phyloP scores from a whole-genome alignment of 352 stramenopile genomes.

The Pythium guiyangense region DNA sequence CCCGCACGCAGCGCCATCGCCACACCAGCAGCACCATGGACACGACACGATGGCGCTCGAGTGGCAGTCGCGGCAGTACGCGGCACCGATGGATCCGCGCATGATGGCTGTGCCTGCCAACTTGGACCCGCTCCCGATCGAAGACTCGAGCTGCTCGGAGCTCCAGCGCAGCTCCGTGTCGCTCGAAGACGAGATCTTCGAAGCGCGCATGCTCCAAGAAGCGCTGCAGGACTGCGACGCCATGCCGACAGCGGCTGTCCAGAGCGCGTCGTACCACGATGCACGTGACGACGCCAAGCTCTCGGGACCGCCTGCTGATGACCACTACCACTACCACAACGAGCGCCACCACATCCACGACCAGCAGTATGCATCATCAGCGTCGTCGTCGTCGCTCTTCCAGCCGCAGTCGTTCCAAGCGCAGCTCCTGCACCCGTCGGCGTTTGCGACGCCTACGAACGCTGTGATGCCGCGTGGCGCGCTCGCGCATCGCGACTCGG shows the following conservation, averaged over 20 bases:
- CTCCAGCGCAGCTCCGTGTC: constrained; percentile 2
- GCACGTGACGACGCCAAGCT: not conserved
- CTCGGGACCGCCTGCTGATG: not conserved
- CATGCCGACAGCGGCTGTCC: not conserved
- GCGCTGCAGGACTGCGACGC: constrained; percentile 17
- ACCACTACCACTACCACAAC: not conserved
- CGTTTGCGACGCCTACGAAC: constrained; percentile 10
- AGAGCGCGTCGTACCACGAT: not conserved
- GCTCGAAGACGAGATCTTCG: constrained; percentile 26
- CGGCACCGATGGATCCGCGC: not conserved
- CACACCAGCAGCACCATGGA: not conserved
- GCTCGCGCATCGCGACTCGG: constrained; percentile 1
- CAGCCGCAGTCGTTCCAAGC: constrained; percentile 5
- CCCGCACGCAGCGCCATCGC: not conserved
- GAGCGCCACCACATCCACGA: constrained; percentile 14
- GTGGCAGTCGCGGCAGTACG: not conserved
- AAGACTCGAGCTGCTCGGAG: not conserved
- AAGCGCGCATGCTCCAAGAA: constrained; percentile 31
- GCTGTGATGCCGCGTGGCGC: constrained; percentile 9
- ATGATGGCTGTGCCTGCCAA: not conserved
- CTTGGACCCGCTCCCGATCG: constrained; percentile 9
- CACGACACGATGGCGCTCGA: not conserved
- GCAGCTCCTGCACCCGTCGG: constrained; percentile 17
- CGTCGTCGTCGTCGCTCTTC: constrained; percentile 4
- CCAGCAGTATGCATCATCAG: constrained; percentile 3